phyloP scores from a whole-genome alignment of 2,329 filamentous ascomycete genomes.

The Proliferodiscus dingleyae region DNA sequence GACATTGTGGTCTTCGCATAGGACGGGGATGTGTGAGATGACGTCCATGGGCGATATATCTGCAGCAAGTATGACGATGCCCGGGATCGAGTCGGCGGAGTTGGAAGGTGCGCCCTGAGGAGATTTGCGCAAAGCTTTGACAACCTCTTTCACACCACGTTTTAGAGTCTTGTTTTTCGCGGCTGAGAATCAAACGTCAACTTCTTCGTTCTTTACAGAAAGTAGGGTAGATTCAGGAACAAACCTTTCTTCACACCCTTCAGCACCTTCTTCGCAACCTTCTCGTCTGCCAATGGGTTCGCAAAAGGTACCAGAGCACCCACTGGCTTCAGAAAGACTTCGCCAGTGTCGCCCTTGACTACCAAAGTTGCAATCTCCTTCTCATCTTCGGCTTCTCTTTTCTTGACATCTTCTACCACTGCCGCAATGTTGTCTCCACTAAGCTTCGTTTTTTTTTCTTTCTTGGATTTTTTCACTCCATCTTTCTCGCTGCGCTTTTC shows the following conservation, averaged over 20 bases:
- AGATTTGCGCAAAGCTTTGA: conserved; percentile 96
- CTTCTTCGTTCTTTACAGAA: neutral
- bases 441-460: conserved; percentile 36
- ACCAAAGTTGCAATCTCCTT: conserved; percentile 27
- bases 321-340: conserved; percentile 40
- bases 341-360: conserved; percentile 34
- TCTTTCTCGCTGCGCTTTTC: conserved; percentile 53
- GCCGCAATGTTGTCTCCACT: conserved; percentile 48
- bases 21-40: conserved; percentile 93
- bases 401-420: conserved; percentile 60
- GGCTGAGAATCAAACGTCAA: conserved; percentile 50
- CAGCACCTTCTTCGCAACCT: conserved; percentile 62
- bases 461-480: conserved; percentile 42
- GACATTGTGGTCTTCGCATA: conserved; percentile 97
- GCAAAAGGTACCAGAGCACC: conserved; percentile 77
- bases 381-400: conserved; percentile 41
- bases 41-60: conserved; percentile 99
- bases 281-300: conserved; percentile 73
- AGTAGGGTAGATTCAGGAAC: conserved; percentile 6
- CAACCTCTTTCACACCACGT: conserved; percentile 97
- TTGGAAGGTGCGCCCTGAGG: conserved; percentile 61
- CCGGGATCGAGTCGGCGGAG: conserved; percentile 45
- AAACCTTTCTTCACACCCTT: conserved; percentile 58
- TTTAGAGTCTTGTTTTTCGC: conserved; percentile 94
- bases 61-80: conserved; percentile 86